Base-by-base conservation (phyloP, 2,329 filamentous ascomycete species). In the Penicillium sp. region DNA sequence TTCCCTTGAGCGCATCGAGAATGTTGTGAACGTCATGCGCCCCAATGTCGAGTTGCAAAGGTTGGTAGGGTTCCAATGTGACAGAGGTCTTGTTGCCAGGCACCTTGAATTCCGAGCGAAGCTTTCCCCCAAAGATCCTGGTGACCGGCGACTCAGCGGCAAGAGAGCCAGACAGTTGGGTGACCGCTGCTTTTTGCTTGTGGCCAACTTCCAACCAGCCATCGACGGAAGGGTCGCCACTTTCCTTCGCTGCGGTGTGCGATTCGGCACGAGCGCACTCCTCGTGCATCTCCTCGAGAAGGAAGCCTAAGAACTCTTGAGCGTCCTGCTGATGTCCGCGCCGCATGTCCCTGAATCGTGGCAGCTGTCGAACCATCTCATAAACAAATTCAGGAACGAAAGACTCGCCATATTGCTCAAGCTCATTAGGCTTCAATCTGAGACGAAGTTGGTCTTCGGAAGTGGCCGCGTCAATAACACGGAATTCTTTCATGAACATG, bases 251-350 rank as follows among this genome's bases (percentile, higher is more conserved):
- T 57, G 73, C 71, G 6, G 79, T 77, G 56, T 78, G 79, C 62
- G 85, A 84, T 78, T 95, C 89, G 47, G 93, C 87, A 57, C 87
- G 83, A 17, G 87, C 86, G 72, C 93, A 97, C 74, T 99, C 94
- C 63, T 97, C 93, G 67, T 97, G 93, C 35, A 99, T 84, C 48
- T 91, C 91, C 69, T 96, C 93, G 4, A 99, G 82, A 35, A 99
- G 81, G 73, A 97, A 96, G 0, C 93, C 93, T 25, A 99, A 80
- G 66, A 99, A 99, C 71, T 99, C 94, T 71, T 99, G 92, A 1
- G 94, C 94, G 77, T 99, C 94, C 80, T 99, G 93, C 73, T 99
- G 94, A 68, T 97, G 93, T 17, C 94, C 94, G 60, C 92, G 89
- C 72, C 90, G 88, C 92, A 99, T 97, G 70, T 89, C 90, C 25